phyloP scores from a whole-genome alignment of 78 protist genomes.

The Dictyostelium citrinum region DNA sequence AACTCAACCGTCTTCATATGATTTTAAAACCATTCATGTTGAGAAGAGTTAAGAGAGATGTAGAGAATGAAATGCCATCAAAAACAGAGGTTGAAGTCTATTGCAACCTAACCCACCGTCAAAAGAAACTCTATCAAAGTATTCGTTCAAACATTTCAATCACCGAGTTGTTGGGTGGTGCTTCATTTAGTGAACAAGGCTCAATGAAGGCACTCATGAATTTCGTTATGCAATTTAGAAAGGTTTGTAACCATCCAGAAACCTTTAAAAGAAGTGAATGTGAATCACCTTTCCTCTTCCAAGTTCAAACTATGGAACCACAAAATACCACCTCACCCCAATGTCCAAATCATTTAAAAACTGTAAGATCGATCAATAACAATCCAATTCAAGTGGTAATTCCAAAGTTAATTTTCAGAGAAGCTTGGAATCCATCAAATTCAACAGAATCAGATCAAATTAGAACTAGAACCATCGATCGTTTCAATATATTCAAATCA shows the following conservation, averaged over 20 bases:
- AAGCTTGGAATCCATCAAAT: not conserved
- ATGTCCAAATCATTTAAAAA: not conserved
- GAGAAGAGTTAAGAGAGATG: conserved; percentile 94
- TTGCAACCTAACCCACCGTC: conserved; percentile 86
- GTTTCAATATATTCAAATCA: conserved; percentile 6
- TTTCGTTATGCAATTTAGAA: conserved; percentile 95
- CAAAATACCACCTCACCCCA: not conserved
- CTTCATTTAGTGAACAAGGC: conserved; percentile 9
- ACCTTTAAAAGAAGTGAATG: conserved; percentile 87
- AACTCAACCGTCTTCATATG: conserved; percentile 90
- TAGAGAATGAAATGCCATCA: conserved; percentile 92
- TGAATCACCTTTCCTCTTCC: conserved; percentile 76
- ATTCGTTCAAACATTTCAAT: conserved; percentile 63
- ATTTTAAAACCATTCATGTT: conserved; percentile 97
- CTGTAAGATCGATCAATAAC: not conserved
- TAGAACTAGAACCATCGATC: not conserved
- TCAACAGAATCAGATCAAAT: not conserved
- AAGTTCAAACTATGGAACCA: not conserved
- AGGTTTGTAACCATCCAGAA: conserved; percentile 97
- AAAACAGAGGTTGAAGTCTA: conserved; percentile 87
- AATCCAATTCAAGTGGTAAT: conserved; percentile 56
- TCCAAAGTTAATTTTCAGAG: conserved; percentile 42
- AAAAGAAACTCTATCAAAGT: conserved; percentile 82
- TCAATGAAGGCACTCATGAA: conserved; percentile 85
- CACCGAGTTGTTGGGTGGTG: conserved; percentile 70